Base-by-base conservation (phyloP, 1,284 basidiomycete species). In the Peniophora sp. region DNA sequence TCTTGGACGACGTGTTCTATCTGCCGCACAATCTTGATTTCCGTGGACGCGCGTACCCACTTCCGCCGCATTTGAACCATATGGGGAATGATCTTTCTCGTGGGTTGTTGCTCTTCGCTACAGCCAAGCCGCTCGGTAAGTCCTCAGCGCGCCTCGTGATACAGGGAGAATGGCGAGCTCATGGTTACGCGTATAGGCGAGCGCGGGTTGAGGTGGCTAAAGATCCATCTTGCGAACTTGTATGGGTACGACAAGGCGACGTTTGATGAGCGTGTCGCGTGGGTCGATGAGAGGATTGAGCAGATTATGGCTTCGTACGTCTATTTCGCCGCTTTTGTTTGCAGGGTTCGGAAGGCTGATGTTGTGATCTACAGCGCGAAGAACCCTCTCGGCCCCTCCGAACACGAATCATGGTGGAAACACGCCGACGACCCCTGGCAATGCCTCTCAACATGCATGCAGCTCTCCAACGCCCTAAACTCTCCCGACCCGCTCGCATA, bases 1-100 rank as follows among this genome's bases (percentile, higher is more conserved):
- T 92, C 74, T 68, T 93, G 44, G 81, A 79, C 35, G 92, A 98
- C 61, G 83, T 75, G 0, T 88, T 99, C 66, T 99, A 94, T 69
- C 79, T 97, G 55, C 96, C 96, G 0, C 97, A 99, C 70, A 98
- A 97, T 68, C 76, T 99, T 62, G 97, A 99, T 68, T 99, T 99
- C 80, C 85, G 96, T 55, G 97, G 97, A 3, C 86, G 96, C 49
- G 94, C 96, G 0, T 99, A 99, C 64, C 96, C 97, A 2, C 87
- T 98, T 49, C 95, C 97, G 0, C 93, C 96, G 1, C 92, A 98
- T 71, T 74, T 99, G 54, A 95, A 88, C 61, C 97, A 99, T 61
- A 91, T 98, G 50, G 96, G 96, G 18, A 92, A 99, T 65, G 96
- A 99, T 64, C 74, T 99, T 15, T 89, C 87, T 58, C 86, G 96